Evolutionary conservation across 345 rosid genomes (phyloP).

Genomic region (Salix caprea): DNA sequence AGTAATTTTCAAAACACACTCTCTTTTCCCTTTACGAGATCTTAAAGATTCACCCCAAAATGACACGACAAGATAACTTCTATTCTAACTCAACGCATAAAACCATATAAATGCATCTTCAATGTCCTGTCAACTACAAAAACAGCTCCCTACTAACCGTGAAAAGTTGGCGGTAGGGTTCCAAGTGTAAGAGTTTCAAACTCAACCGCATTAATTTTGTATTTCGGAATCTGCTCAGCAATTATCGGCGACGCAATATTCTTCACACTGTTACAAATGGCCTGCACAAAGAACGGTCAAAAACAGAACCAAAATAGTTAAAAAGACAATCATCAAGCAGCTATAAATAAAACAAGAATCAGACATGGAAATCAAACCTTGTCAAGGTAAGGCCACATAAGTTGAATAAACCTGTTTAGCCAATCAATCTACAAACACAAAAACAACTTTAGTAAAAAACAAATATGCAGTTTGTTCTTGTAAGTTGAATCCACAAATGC

Average conservation of each 20-base stretch:
- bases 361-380: slow-evolving; percentile 49
- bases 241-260: slow-evolving; percentile 76
- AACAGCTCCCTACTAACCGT: slow-evolving; percentile 41
- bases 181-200: slow-evolving; percentile 84
- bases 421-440: slow-evolving; percentile 65
- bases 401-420: slow-evolving; percentile 71
- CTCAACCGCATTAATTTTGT: slow-evolving; percentile 84
- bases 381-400: slow-evolving; percentile 96
- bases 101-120: background rate
- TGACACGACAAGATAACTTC: background rate
- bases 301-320: slow-evolving; percentile 1
- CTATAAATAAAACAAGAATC: background rate
- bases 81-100: background rate
- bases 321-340: slow-evolving; percentile 10
- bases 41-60: background rate
- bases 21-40: background rate
- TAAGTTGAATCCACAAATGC: background rate
- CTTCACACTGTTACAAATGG: slow-evolving; percentile 74
- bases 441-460: background rate
- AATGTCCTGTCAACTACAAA: background rate
- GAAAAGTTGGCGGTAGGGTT: slow-evolving; percentile 82
- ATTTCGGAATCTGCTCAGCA: slow-evolving; percentile 86
- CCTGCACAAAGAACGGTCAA: slow-evolving; percentile 37
- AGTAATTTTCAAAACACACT: background rate
- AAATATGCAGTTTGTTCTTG: background rate